Base-by-base conservation (phyloP, 495 filamentous ascomycete genomes). In the Gamarada debralockiae region DNA sequence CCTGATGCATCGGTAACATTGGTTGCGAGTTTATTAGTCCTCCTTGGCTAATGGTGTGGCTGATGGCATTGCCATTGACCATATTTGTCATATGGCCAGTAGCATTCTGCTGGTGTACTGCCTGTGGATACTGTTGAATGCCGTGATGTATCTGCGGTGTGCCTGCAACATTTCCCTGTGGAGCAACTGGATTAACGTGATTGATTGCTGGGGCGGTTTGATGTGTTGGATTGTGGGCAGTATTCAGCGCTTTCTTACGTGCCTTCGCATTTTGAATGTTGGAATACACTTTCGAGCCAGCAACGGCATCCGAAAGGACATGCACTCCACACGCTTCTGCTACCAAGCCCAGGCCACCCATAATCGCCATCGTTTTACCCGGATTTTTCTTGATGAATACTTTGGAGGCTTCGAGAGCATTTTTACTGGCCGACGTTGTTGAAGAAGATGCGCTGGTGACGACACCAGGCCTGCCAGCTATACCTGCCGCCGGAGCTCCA, bases 351-450 rank as follows among this genome's bases (percentile, higher is more conserved):
- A 44, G 12, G 7, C 41, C 41, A 8, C 41, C 41, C 23, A 25
- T 22, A 14, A 45, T 45, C 4, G 42, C 42, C 17, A 45, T 45
- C 9, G 21, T 45, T 13, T 25, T 25, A 17, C 23, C 25, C 2
- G 42, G 42, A n/a, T 45, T 24, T 25, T 45, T 45, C 42, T 45
- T 45, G 22, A 45, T 27, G 22, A 22, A 45, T 6, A 2, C 42
- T 45, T 45, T 45, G n/a, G 22, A 27, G 7, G 23, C 17, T 13
- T 45, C 42, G 23, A 45, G 14, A 2, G 22, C 42, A 5, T 45
- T 45, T 15, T 45, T 45, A 25, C 22, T 27, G 8, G 21, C 23
- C 7, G 42, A n/a, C 2, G 25, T 14, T 45, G 42, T 25, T 2
- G 42, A 27, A n/a, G 23, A 27, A 14, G 42, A 45, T 22, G n/a